A percentile compares a stretch with the other conserved stretches of the same genome.
phyloP scores from a whole-genome alignment of 2,329 filamentous ascomycete genomes.

The Epichloe typhina region DNA sequence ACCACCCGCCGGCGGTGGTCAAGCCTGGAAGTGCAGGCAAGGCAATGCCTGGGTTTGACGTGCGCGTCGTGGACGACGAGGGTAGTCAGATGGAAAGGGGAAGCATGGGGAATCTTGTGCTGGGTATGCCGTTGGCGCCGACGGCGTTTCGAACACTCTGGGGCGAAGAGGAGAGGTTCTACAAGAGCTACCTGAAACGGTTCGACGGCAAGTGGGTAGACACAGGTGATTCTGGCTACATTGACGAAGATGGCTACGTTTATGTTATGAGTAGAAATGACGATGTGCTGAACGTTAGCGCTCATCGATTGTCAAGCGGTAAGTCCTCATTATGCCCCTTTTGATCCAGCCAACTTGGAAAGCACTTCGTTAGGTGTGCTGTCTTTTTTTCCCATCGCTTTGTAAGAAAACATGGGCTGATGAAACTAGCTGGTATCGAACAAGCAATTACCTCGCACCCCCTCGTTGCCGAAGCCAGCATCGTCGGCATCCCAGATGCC shows the following conservation, averaged over 20 bases:
- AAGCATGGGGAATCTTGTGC: slow-evolving; percentile 82
- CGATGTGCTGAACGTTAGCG: slow-evolving; percentile 92
- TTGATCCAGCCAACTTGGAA: too few relatives aligned
- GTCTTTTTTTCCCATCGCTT: background rate
- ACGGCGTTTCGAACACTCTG: slow-evolving; percentile 79
- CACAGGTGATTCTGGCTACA: slow-evolving; percentile 79
- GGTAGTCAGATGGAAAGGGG: slow-evolving; percentile 59
- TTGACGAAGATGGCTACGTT: slow-evolving; percentile 60
- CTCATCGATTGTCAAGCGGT: slow-evolving; percentile 82
- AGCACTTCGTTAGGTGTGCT: too few relatives aligned
- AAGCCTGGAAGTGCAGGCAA: slow-evolving; percentile 84
- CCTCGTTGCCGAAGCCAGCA: slow-evolving; percentile 67
- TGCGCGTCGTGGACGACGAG: slow-evolving; percentile 69
- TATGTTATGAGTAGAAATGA: slow-evolving; percentile 56
- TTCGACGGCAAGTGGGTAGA: slow-evolving; percentile 78
- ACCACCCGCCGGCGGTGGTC: slow-evolving; percentile 37
- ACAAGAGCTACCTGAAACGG: slow-evolving; percentile 68
- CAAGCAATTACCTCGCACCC: slow-evolving; percentile 82
- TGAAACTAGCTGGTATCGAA: slow-evolving; percentile 59
- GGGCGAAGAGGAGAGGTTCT: slow-evolving; percentile 76
- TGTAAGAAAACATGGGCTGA: background rate
- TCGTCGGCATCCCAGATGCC: slow-evolving; percentile 72
- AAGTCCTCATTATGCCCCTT: slow-evolving; percentile 15
- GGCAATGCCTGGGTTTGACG: slow-evolving; percentile 82
- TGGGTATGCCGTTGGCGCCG: slow-evolving; percentile 69